Evolutionary conservation across 345 rosid species (phyloP).

Genomic region (Hibiscus trionum): DNA sequence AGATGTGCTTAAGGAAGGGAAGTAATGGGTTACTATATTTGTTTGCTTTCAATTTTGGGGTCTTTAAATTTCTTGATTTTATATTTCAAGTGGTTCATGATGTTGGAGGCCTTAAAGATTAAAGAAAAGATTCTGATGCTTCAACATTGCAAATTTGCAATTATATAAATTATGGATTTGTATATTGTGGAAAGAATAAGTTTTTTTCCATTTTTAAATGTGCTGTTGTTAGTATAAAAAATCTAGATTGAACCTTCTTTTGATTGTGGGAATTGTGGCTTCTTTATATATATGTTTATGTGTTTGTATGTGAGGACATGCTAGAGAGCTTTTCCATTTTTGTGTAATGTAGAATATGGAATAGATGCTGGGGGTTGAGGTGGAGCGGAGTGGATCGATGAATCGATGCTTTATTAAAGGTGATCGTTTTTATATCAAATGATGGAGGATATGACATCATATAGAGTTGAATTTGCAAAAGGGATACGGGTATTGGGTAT

Average conservation of each 20-base stretch:
- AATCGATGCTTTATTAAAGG: background rate
- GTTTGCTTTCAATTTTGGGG: background rate
- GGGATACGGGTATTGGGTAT: background rate
- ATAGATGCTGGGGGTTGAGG: slow-evolving; percentile 23
- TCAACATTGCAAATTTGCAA: slow-evolving; percentile 30
- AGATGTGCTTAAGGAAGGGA: background rate
- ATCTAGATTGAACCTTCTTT: slow-evolving; percentile 8
- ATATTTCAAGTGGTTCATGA: background rate
- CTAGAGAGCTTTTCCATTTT: slow-evolving; percentile 18
- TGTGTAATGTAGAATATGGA: slow-evolving; percentile 26
- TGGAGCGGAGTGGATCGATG: background rate
- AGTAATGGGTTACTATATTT: background rate
- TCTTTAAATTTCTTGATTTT: background rate
- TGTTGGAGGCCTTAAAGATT: background rate
- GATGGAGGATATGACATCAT: background rate
- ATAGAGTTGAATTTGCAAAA: background rate
- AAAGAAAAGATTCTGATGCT: background rate
- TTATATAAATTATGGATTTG: slow-evolving; percentile 31
- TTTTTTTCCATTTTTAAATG: slow-evolving; percentile 16
- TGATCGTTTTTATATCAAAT: background rate
- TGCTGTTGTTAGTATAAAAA: background rate
- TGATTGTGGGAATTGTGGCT: slow-evolving; percentile 29
- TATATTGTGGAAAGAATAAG: slow-evolving; percentile 39
- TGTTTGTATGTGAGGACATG: background rate
- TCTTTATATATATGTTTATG: slow-evolving; percentile 5